Evolutionary conservation across 768 basidiomycete species (phyloP), one percentile per base, ranked within the genome.

Genomic region (Coprinellus aureogranulatus): DNA sequence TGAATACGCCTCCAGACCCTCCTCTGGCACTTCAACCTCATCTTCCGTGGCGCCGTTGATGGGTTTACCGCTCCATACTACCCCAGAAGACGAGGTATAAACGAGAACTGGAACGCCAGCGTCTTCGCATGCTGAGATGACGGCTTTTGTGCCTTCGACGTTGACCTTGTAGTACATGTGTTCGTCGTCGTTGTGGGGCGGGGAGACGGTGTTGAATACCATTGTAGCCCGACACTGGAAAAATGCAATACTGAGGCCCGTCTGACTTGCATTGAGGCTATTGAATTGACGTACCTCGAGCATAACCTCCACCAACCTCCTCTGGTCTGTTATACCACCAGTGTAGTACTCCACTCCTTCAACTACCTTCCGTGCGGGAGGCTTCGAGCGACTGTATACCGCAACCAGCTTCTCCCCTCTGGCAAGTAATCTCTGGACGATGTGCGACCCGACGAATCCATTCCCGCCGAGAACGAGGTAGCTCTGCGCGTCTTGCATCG

Each of bases 131-230:
- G 87, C 86, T 11, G 81, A 77, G 59, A 94, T 83, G 48, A 93
- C 77, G 0, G 85, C 82, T 59, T 79, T 77, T 0, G 90, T 92
- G 3, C 90, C 92, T 30, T 87, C 81, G 6, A 94, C 88, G 67
- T 92, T 93, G 67, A 94, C 91, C 64, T 86, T 88, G 72, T 81
- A 83, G 72, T 87, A 91, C 10, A 92, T 0, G 80, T 74, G 61
- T 84, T 73, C 52, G 77, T 76, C 55, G 76, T 57, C 55, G 73
- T 75, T n/a, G 78, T 86, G 60, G 81, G 77, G 77, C 81, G 77
- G 77, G 0, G 89, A 89, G 20, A 89, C 91, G 18, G 90, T 92
- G 70, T 94, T 92, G 59, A 94, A 87, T 57, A 93, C 85, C 61
- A 84, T 86, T 1, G 87, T 89, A n/a, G 89, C 80, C 6, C 34